phyloP scores from a whole-genome alignment of 768 basidiomycete species.

The Lyophyllum atratum region DNA sequence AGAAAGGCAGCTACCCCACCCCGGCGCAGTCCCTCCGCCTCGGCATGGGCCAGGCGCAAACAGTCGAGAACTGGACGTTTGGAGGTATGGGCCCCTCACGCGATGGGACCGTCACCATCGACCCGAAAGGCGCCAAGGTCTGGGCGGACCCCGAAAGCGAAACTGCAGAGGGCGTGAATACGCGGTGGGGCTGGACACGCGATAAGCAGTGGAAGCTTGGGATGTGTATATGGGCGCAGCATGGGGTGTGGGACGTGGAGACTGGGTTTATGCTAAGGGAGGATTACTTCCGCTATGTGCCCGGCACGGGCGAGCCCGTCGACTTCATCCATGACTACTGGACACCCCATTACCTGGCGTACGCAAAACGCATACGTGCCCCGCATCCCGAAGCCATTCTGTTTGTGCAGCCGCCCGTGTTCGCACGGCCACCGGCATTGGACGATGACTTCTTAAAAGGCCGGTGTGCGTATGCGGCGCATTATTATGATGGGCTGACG shows the following conservation, averaged over 20 bases:
- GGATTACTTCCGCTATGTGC: constrained; percentile 70
- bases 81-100: constrained; percentile 74
- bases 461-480: constrained; percentile 71
- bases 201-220: constrained; percentile 73
- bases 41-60: constrained; percentile 85
- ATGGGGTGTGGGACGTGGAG: constrained; percentile 85
- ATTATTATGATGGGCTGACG: constrained; percentile 96
- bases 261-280: constrained; percentile 67
- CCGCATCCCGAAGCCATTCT: constrained; percentile 81
- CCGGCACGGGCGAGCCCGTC: constrained; percentile 44
- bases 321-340: constrained; percentile 82
- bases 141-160: constrained; percentile 65
- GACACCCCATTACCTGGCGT: constrained; percentile 67
- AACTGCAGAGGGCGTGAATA: constrained; percentile 50
- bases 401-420: constrained; percentile 93
- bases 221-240: constrained; percentile 82
- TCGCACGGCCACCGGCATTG: constrained; percentile 70
- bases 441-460: constrained; percentile 58
- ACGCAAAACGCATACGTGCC: constrained; percentile 56
- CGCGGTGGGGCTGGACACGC: constrained; percentile 84
- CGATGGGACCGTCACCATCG: constrained; percentile 76
- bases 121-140: constrained; percentile 77
- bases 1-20: constrained; percentile 87
- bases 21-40: constrained; percentile 82
- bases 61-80: constrained; percentile 83